Percentiles rank a stretch among this genome's conserved stretches.
Evolutionary conservation across 805 yeast species (phyloP).

Genomic region (Hanseniaspora meyeri): DNA sequence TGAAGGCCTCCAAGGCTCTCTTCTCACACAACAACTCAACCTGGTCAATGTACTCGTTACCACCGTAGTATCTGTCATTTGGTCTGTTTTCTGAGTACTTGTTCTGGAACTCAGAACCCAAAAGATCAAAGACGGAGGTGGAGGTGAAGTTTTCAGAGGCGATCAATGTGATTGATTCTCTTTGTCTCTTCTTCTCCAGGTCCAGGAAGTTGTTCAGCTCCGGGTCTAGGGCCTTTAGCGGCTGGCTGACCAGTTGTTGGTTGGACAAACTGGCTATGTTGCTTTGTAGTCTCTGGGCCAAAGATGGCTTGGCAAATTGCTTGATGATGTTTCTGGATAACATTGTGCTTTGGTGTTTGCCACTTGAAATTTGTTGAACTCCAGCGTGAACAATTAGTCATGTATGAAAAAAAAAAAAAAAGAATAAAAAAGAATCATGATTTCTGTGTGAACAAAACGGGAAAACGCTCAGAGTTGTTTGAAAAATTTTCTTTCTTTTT

Average conservation of each 20-base stretch:
- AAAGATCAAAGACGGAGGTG: constrained; percentile 81
- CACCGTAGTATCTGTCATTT: constrained; percentile 95
- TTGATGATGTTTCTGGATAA: constrained; percentile 2
- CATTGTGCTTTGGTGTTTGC: not conserved
- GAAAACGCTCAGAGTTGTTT: too few relatives aligned
- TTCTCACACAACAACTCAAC: constrained; percentile 82
- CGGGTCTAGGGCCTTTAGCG: constrained; percentile 62
- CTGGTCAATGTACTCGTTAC: constrained; percentile 86
- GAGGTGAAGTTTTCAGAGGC: constrained; percentile 96
- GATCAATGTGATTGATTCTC: constrained; percentile 79
- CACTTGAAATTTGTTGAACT: not conserved
- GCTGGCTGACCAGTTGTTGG: constrained; percentile 42
- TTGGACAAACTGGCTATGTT: constrained; percentile 5
- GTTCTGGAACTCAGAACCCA: constrained; percentile 95
- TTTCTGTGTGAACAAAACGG: not conserved
- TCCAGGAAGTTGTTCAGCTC: constrained; percentile 70
- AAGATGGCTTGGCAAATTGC: constrained; percentile 2
- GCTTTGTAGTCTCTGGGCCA: constrained; percentile 5
- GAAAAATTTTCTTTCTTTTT: too few relatives aligned
- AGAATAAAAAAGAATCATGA: not conserved
- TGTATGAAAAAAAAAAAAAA: not conserved
- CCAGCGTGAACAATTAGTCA: not conserved
- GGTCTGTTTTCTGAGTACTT: constrained; percentile 98
- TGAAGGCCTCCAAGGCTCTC: constrained; percentile 79
- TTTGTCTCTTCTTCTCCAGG: constrained; percentile 74